These are phyloP conservation scores for Penicillium parvum DNA, from an alignment of 495 filamentous ascomycete genomes.

Conservation along the genomic window DNA sequence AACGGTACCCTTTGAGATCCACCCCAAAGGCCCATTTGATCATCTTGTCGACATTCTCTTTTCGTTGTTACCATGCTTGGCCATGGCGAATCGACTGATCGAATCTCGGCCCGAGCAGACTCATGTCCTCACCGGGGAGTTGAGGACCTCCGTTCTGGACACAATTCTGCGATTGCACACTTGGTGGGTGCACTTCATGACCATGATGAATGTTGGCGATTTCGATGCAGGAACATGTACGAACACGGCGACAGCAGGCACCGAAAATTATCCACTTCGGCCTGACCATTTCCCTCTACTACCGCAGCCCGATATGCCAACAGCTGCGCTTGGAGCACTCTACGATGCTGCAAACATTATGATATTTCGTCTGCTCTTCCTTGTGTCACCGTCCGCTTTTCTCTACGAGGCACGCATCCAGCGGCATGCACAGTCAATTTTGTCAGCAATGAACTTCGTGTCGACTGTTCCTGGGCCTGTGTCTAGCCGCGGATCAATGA, in stretches of 20 bases:
- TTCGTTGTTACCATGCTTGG: slow-evolving; percentile 5
- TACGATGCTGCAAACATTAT: slow-evolving; percentile 12
- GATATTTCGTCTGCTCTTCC: slow-evolving; percentile 1
- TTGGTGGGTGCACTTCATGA: slow-evolving; percentile 9
- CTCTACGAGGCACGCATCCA: slow-evolving; percentile 12
- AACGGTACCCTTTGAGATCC: slow-evolving; percentile 6
- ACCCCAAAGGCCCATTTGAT: slow-evolving; percentile 12
- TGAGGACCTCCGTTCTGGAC: not conserved
- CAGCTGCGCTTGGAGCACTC: slow-evolving; percentile 7
- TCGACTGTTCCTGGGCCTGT: slow-evolving; percentile 2
- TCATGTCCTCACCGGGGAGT: not conserved
- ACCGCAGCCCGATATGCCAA: slow-evolving; percentile 12
- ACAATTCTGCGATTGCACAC: slow-evolving; percentile 1
- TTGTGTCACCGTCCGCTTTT: slow-evolving; percentile 2
- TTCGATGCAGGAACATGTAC: not conserved
- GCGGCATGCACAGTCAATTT: slow-evolving; percentile 3
- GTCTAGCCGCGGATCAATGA: slow-evolving; percentile 10
- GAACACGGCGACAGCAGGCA: not conserved
- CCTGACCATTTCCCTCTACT: slow-evolving; percentile 6
- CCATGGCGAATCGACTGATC: slow-evolving; percentile 3
- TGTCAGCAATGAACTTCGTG: slow-evolving; percentile 7
- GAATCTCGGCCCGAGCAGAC: not conserved
- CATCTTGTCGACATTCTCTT: slow-evolving; percentile 12
- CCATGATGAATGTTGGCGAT: slow-evolving; percentile 1
- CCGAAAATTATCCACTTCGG: not conserved